A percentile compares a stretch with the other conserved stretches of the same genome.
phyloP scores from a whole-genome alignment of 306 rosid species.

The Quercus bicolor region DNA sequence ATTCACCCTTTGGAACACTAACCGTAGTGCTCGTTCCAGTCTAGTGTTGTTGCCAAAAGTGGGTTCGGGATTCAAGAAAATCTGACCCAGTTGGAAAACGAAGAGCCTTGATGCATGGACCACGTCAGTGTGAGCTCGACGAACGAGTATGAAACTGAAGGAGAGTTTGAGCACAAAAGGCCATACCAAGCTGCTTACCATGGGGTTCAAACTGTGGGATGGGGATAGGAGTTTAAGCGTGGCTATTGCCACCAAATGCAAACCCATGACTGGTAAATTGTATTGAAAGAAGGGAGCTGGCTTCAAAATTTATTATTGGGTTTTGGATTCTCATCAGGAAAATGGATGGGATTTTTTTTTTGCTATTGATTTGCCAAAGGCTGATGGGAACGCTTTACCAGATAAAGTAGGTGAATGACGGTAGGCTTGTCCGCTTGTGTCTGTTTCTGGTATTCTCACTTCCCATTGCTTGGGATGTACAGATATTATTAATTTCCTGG shows the following conservation, averaged over 20 bases:
- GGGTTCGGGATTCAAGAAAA: slow-evolving; percentile 20
- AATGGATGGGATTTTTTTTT: too few relatives aligned
- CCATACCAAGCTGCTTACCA: slow-evolving; percentile 22
- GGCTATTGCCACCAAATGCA: slow-evolving; percentile 20
- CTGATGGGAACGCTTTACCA: too few relatives aligned
- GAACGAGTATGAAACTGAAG: slow-evolving; percentile 24
- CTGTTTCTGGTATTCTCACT: too few relatives aligned
- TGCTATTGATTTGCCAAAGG: too few relatives aligned
- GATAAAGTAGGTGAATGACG: too few relatives aligned
- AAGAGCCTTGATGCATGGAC: slow-evolving; percentile 38
- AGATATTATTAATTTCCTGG: rapidly evolving
- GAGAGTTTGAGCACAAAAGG: slow-evolving; percentile 35
- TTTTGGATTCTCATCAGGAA: too few relatives aligned
- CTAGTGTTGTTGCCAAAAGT: neutral
- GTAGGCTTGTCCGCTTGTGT: too few relatives aligned
- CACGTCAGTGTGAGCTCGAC: slow-evolving; percentile 19
- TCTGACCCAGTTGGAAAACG: slow-evolving; percentile 47
- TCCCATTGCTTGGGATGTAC: too few relatives aligned
- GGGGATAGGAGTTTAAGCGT: slow-evolving; percentile 25
- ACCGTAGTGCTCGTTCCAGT: slow-evolving; percentile 40
- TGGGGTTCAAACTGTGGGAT: slow-evolving; percentile 21
- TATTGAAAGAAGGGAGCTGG: neutral
- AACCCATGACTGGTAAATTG: neutral
- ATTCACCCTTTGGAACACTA: slow-evolving; percentile 16
- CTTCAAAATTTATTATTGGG: too few relatives aligned